Conservation (phyloP, 2,329 filamentous ascomycete genomes). For the Aspergillus melleus region DNA sequence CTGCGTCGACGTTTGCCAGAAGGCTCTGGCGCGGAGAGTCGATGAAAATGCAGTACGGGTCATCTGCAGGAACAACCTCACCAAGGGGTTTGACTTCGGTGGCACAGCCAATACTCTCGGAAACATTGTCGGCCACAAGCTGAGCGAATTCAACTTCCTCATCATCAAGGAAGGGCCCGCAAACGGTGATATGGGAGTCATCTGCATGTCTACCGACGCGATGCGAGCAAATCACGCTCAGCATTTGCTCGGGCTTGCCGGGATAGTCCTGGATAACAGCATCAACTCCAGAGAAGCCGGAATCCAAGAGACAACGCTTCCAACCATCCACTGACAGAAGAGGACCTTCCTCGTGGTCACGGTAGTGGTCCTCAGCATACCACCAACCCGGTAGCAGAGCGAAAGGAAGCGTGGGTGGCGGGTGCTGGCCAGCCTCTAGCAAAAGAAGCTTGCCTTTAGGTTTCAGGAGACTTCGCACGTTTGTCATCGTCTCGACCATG, state of each 20-base stretch:
- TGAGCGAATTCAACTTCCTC: not conserved
- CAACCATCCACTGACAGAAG: not conserved
- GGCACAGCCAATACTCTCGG: not conserved
- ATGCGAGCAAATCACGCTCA: not conserved
- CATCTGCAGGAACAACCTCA: not conserved
- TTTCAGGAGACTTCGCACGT: constrained; percentile 28
- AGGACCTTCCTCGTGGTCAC: not conserved
- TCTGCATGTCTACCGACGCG: not conserved
- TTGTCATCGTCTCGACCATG: constrained; percentile 26
- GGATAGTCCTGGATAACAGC: not conserved
- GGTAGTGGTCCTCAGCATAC: not conserved
- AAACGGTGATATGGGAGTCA: not conserved
- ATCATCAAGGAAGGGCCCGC: not conserved
- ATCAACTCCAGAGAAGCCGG: not conserved
- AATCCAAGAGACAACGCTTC: not conserved
- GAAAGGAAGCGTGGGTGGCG: not conserved
- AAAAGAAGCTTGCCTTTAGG: constrained; percentile 30
- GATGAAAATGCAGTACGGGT: not conserved
- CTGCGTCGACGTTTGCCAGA: not conserved
- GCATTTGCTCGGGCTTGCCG: not conserved
- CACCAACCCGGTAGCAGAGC: not conserved
- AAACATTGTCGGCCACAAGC: not conserved
- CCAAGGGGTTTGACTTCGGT: not conserved
- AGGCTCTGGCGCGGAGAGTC: not conserved
- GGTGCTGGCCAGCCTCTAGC: constrained; percentile 9